Evolutionary conservation across 2,329 filamentous ascomycete genomes (phyloP).

Genomic region (Phyllosticta paracitricarpa): DNA sequence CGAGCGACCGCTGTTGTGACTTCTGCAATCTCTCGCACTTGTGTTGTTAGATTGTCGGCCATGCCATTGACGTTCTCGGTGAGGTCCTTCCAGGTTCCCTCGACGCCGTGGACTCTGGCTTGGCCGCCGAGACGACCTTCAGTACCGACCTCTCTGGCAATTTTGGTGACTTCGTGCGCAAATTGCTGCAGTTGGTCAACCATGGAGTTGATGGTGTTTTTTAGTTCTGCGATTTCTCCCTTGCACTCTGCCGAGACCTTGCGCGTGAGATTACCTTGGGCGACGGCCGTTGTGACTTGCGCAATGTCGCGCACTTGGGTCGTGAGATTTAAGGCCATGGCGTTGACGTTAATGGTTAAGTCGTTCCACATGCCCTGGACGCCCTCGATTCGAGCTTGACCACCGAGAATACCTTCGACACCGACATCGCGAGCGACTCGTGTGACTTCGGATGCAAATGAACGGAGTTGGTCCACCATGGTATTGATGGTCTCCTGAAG

Average conservation of each 20-base stretch:
- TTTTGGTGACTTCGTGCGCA: slow-evolving; percentile 44
- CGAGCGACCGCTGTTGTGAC: slow-evolving; percentile 44
- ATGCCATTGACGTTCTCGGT: slow-evolving; percentile 46
- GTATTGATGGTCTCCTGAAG: slow-evolving; percentile 78
- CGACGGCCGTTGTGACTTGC: slow-evolving; percentile 43
- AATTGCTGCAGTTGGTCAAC: slow-evolving; percentile 44
- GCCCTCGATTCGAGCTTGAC: slow-evolving; percentile 54
- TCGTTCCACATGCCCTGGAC: slow-evolving; percentile 60
- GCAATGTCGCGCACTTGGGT: slow-evolving; percentile 45
- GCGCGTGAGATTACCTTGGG: slow-evolving; percentile 41
- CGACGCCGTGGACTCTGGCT: slow-evolving; percentile 42
- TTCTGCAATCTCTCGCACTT: slow-evolving; percentile 44
- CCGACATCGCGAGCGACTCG: slow-evolving; percentile 56
- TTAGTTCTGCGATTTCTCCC: slow-evolving; percentile 42
- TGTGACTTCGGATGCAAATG: slow-evolving; percentile 55
- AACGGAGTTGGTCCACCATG: slow-evolving; percentile 58
- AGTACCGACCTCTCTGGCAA: slow-evolving; percentile 43
- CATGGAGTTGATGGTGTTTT: slow-evolving; percentile 44
- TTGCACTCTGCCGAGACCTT: slow-evolving; percentile 44
- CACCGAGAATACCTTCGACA: slow-evolving; percentile 53
- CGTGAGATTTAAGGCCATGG: slow-evolving; percentile 44
- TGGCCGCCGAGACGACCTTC: slow-evolving; percentile 42
- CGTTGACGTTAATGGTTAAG: slow-evolving; percentile 47
- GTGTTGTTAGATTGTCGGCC: slow-evolving; percentile 42
- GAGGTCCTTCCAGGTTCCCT: slow-evolving; percentile 44